These are phyloP conservation scores for Phyllosticta citrichinensis DNA, from an alignment of 2,329 filamentous ascomycete species.

Conservation along the genomic window DNA sequence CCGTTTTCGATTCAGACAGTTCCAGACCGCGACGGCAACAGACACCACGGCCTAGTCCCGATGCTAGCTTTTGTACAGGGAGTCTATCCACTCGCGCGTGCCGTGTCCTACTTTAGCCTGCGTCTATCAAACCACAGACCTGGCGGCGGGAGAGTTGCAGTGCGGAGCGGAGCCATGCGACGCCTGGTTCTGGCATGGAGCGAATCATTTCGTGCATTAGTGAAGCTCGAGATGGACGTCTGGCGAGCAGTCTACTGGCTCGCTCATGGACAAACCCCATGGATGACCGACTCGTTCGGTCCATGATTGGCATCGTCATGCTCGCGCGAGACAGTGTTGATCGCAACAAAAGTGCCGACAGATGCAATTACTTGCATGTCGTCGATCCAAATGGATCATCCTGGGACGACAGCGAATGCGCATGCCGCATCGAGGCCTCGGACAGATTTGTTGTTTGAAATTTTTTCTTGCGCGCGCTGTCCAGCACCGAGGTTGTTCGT, in stretches of 20 bases:
- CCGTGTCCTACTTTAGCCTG: background rate
- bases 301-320: background rate
- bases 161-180: background rate
- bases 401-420: background rate
- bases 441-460: background rate
- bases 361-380: background rate
- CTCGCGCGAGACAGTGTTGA: background rate
- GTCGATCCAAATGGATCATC: background rate
- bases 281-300: background rate
- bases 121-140: background rate
- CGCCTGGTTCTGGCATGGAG: background rate
- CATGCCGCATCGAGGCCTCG: background rate
- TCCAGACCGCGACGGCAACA: background rate
- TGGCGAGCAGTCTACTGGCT: background rate
- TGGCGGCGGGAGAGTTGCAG: background rate
- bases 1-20: background rate
- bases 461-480: background rate
- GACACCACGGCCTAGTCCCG: background rate
- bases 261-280: background rate
- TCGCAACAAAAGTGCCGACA: background rate
- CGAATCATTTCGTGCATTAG: background rate
- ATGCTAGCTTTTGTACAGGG: background rate
- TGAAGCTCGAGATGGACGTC: background rate
- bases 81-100: background rate
- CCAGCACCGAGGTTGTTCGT: background rate